Evolutionary conservation across 768 basidiomycete species (phyloP).

Genomic region (Pholiota conissans): DNA sequence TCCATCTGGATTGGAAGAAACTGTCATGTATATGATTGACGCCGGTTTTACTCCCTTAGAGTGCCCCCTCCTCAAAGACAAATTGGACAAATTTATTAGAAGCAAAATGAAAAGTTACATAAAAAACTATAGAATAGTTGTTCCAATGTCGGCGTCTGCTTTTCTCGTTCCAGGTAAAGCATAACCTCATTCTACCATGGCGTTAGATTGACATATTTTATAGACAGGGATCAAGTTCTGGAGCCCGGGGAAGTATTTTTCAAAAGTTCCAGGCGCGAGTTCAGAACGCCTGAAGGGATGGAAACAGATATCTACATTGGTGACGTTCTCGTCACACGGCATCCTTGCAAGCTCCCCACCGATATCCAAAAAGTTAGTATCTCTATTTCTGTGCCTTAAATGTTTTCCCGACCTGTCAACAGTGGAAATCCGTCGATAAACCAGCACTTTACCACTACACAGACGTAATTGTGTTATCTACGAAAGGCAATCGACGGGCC

Average conservation of each 20-base stretch:
- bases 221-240: conserved; percentile 55
- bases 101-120: conserved; percentile 41
- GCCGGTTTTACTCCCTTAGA: conserved; percentile 55
- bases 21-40: conserved; percentile 55
- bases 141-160: conserved; percentile 60
- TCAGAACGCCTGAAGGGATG: conserved; percentile 41
- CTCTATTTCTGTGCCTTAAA: too few relatives aligned
- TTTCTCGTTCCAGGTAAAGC: conserved; percentile 62
- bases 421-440: conserved; percentile 60
- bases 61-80: conserved; percentile 51
- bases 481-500: conserved; percentile 51
- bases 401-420: neutral
- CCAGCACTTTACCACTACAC: conserved; percentile 45
- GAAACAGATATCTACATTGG: conserved; percentile 52
- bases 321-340: conserved; percentile 59
- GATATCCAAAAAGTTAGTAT: conserved; percentile 60
- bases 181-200: neutral
- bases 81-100: conserved; percentile 50
- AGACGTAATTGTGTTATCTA: conserved; percentile 63
- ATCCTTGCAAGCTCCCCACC: conserved; percentile 72
- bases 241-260: conserved; percentile 58
- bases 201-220: neutral
- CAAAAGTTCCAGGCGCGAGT: conserved; percentile 44
- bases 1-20: conserved; percentile 66
- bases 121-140: conserved; percentile 44